Evolutionary conservation across 1,284 basidiomycete species (phyloP).

Genomic region (Singerocomus rubriflavus): DNA sequence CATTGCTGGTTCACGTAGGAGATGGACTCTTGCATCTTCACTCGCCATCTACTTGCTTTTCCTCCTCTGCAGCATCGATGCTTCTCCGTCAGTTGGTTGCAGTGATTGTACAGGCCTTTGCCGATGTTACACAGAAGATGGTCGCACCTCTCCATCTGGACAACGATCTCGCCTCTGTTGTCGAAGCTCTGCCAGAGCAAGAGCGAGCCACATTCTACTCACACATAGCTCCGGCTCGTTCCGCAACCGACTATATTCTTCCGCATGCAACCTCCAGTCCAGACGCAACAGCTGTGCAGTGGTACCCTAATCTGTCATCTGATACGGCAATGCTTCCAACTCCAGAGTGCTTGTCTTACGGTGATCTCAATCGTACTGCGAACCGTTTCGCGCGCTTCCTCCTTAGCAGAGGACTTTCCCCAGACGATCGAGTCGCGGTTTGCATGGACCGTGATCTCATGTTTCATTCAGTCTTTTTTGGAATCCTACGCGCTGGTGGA

Average conservation of each 20-base stretch:
- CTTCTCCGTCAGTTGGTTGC: constrained; percentile 30
- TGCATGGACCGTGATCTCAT: constrained; percentile 44
- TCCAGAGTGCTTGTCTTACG: constrained; percentile 35
- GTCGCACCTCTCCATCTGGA: constrained; percentile 27
- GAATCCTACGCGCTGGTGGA: constrained; percentile 49
- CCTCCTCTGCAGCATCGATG: constrained; percentile 22
- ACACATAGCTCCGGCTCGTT: constrained; percentile 28
- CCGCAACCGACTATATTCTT: constrained; percentile 41
- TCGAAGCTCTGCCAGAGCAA: constrained; percentile 32
- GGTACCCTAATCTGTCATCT: constrained; percentile 38
- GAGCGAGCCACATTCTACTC: constrained; percentile 23
- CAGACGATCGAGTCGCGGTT: constrained; percentile 46
- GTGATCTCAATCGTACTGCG: constrained; percentile 37
- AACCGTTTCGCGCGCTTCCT: constrained; percentile 47
- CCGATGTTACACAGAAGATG: constrained; percentile 18
- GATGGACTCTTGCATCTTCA: constrained; percentile 16
- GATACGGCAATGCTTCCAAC: constrained; percentile 2
- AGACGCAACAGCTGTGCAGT: constrained; percentile 36
- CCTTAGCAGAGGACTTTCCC: constrained; percentile 35
- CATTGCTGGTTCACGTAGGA: constrained; percentile 12
- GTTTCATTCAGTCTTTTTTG: constrained; percentile 47
- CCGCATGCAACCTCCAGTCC: constrained; percentile 33
- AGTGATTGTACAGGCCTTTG: constrained; percentile 10
- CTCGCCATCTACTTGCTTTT: constrained; percentile 22
- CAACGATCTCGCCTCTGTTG: constrained; percentile 34